phyloP scores from a whole-genome alignment of 179 eudicot genomes.

The Actinidia arguta region DNA sequence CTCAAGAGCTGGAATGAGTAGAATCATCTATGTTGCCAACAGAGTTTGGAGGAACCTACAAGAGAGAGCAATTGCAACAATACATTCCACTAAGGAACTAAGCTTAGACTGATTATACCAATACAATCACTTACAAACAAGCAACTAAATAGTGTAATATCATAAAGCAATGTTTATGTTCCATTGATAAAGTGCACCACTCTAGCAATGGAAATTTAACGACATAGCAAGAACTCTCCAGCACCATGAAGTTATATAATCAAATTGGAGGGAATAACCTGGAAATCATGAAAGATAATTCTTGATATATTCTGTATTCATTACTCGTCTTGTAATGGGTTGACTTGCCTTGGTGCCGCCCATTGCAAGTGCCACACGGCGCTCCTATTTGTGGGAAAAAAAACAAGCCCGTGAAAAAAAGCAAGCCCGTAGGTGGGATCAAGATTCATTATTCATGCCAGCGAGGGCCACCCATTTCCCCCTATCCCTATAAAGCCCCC shows the following conservation, averaged over 20 bases:
- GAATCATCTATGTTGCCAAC: constrained; percentile 47
- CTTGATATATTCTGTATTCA: background rate
- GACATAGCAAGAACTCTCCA: background rate
- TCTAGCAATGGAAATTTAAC: background rate
- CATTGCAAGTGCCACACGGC: too few species aligned
- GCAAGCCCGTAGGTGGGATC: too few species aligned
- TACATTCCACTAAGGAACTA: background rate
- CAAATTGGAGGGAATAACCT: background rate
- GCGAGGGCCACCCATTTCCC: too few species aligned
- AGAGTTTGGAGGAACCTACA: constrained; percentile 59
- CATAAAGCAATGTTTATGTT: too few species aligned
- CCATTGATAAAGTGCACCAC: background rate
- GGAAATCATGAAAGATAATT: background rate
- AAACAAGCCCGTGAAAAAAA: too few species aligned
- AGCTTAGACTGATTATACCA: background rate
- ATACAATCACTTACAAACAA: background rate
- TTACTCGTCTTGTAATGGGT: background rate
- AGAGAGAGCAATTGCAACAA: constrained; percentile 11
- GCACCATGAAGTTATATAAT: background rate
- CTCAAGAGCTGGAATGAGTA: constrained; percentile 27
- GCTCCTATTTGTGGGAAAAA: too few species aligned
- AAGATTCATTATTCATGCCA: too few species aligned
- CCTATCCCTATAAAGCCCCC: too few species aligned
- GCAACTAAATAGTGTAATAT: background rate
- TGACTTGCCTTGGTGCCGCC: too few species aligned